Base-by-base conservation (phyloP, 2,329 filamentous ascomycete genomes). In the Nothophaeocryptopus gaeumannii region DNA sequence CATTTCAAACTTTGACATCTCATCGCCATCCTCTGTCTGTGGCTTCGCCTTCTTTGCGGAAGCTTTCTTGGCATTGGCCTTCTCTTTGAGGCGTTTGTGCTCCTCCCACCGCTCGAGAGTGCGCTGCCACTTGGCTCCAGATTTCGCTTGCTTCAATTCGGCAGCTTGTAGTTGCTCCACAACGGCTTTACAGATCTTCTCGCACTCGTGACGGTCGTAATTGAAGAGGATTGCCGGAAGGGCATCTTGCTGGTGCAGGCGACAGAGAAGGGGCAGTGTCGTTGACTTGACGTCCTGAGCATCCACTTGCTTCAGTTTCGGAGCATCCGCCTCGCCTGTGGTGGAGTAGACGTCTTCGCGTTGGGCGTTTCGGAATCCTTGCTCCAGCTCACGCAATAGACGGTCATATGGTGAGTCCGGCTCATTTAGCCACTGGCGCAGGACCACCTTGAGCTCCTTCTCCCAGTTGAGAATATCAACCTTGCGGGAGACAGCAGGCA, bases 161-260 rank as follows among this genome's bases (percentile, higher is more conserved):
- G 79, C 76, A 1, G 72, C 61, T 42, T 76, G 63, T 0, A 90
- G 70, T 50, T 81, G 73, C 0, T 67, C 58, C 1, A 84, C 64
- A 0, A 90, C 59, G 0, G 68, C 60, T 16, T 66, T 58, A 20
- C 80, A 77, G 26, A 86, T 78, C 8, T 67, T 65, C 65, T 89
- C 86, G 59, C 88, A 91, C 29, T 72, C 67, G 1, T 67, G 66
- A 40, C 86, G 81, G 56, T 90, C 84, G 58, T 88, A 92, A 63
- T 88, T 88, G 73, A 92, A 92, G 1, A 90, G 67, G 10, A 92
- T 82, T 0, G 84, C 86, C 0, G 87, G 88, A 1, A 92, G 73
- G 0, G 84, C 85, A 47, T 81, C 78, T 48, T 82, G 79, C 12
- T 74, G 71, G 41, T 88, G 78, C 1, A 90, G 73, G 30, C 82